Evolutionary conservation across 345 rosid species (phyloP), one percentile per base, ranked within the genome.

Genomic region (Citrus australasica): DNA sequence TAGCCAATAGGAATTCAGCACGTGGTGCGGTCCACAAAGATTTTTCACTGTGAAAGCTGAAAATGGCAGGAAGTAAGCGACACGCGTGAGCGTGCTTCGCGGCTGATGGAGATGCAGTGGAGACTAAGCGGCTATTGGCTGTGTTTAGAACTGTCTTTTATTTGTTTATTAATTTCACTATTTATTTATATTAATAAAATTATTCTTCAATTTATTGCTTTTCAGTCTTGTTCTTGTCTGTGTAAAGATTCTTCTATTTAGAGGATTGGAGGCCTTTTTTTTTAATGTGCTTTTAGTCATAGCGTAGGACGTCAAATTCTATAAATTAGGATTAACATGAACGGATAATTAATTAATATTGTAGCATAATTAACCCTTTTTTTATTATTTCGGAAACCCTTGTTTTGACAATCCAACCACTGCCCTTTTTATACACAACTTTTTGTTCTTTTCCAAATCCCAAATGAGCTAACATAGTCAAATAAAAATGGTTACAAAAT

Each of bases 61-160:
- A 63, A 62, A 68, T 61, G 22, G 64, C 74, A 78, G 85, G 61
- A 76, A 81, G 80, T 69, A 76, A 48, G 83, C 69, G 79, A 78
- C 84, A 76, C 81, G 85, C 85, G 62, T 83, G 81, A 78, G 69
- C 88, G 79, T 83, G 81, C 82, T 79, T 83, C 78, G 73, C 42
- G 25, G 74, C 61, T 21, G 6, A 13, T 27, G 59, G n/a, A 21
- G 17, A 4, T 4, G 60, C 5, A 10, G 60, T 22, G 30, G 58
- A 8, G 19, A 5, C 7, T 3, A 11, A 9, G 8, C 25, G 17
- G 59, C 24, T 17, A 55, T 58, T 58, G 53, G 75, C 46, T 32
- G 14, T 71, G n/a, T 55, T 27, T 17, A 3, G 3, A 22, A 30
- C 30, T 22, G 10, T 58, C 13, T 55, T 1, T 33, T 33, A 10